Evolutionary conservation across 108 stramenopile species (phyloP).

Genomic region (Nannochloropsis gaditana): DNA sequence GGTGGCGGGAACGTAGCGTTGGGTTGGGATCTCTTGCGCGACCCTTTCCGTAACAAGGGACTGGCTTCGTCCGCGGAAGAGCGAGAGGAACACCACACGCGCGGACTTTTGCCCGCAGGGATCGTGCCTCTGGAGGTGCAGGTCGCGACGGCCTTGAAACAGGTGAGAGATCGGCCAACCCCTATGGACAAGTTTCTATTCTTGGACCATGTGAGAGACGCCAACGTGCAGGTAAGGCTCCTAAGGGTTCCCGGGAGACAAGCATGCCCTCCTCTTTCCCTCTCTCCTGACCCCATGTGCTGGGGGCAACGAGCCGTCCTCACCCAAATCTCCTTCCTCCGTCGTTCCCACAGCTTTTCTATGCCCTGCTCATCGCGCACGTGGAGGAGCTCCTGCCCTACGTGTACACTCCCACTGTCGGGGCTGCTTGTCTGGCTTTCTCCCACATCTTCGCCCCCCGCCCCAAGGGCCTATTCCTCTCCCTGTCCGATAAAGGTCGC

Average conservation of each 20-base stretch:
- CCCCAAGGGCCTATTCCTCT: conserved; percentile 92
- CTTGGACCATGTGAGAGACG: conserved; percentile 84
- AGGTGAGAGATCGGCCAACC: conserved; percentile 62
- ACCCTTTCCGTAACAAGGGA: conserved; percentile 43
- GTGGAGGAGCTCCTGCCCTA: conserved; percentile 90
- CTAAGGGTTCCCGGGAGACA: conserved; percentile 31
- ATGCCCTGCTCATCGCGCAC: conserved; percentile 82
- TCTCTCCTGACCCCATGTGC: too few species aligned
- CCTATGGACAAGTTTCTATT: conserved; percentile 82
- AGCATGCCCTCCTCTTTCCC: too few species aligned
- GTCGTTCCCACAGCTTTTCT: conserved; percentile 62
- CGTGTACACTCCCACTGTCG: conserved; percentile 98
- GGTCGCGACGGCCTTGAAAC: conserved; percentile 46
- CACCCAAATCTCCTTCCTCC: neutral
- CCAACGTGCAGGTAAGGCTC: conserved; percentile 72
- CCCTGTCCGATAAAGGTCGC: conserved; percentile 75
- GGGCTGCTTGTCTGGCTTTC: conserved; percentile 83
- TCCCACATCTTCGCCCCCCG: conserved; percentile 57
- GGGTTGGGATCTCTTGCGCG: neutral
- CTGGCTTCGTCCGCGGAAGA: conserved; percentile 28
- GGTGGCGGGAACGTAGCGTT: neutral
- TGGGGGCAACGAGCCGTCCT: neutral
- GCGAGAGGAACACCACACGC: conserved; percentile 23
- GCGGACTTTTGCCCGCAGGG: conserved; percentile 54
- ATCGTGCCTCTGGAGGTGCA: conserved; percentile 54